Evolutionary conservation across 2,329 filamentous ascomycete species (phyloP).

Genomic region (Cryphonectria radicalis): DNA sequence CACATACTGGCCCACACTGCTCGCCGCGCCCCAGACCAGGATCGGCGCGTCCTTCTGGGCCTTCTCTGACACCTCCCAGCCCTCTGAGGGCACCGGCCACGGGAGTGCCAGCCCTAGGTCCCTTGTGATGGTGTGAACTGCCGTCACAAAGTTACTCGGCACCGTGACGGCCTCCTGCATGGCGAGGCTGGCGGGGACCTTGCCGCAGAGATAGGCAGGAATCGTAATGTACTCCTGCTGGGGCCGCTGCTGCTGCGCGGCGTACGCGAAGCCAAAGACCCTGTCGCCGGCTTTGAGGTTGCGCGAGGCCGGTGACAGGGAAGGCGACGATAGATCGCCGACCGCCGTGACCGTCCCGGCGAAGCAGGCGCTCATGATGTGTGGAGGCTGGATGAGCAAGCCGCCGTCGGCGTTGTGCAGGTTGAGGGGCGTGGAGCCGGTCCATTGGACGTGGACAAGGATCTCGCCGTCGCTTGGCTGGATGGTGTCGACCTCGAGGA

Average conservation of each 20-base stretch:
- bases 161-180: constrained; percentile 55
- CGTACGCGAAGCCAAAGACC: constrained; percentile 60
- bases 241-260: constrained; percentile 51
- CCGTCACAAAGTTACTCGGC: constrained; percentile 62
- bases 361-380: constrained; percentile 54
- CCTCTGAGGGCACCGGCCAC: constrained; percentile 56
- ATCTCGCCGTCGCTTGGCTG: constrained; percentile 51
- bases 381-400: constrained; percentile 55
- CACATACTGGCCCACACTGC: constrained; percentile 55
- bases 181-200: constrained; percentile 47
- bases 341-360: constrained; percentile 58
- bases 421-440: constrained; percentile 64
- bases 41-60: constrained; percentile 43
- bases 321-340: constrained; percentile 40
- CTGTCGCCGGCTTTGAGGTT: constrained; percentile 56
- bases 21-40: constrained; percentile 57
- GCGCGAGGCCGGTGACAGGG: constrained; percentile 32
- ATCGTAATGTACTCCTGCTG: constrained; percentile 61
- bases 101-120: constrained; percentile 59
- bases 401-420: constrained; percentile 66
- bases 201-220: constrained; percentile 53
- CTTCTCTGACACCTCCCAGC: constrained; percentile 40
- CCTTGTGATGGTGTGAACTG: constrained; percentile 55
- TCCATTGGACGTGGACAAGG: constrained; percentile 59
- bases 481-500: constrained; percentile 35